A percentile compares a stretch with the other conserved stretches of the same genome.
Evolutionary conservation across 306 rosid species (phyloP).

Genomic region (Trifolium fragiferum): DNA sequence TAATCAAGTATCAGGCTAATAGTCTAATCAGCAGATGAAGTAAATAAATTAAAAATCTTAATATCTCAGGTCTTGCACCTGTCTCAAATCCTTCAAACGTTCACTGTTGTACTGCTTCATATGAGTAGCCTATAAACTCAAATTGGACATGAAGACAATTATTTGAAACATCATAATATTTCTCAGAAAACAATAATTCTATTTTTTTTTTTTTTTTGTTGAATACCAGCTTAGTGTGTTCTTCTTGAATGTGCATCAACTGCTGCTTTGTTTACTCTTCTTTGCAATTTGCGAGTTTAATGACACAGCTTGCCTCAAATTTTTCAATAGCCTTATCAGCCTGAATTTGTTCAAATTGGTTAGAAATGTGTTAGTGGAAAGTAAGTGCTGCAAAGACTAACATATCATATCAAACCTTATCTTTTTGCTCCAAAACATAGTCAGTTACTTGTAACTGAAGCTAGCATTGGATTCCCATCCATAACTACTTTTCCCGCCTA

Average conservation of each 20-base stretch:
- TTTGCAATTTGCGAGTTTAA: conserved; percentile 66
- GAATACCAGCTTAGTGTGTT: conserved; percentile 71
- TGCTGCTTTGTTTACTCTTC: conserved; percentile 68
- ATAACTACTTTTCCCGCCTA: no score
- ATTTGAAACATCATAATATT: conserved; percentile 26
- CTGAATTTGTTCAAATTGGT: conserved; percentile 62
- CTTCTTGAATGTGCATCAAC: conserved; percentile 67
- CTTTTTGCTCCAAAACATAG: no score
- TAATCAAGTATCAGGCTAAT: no score
- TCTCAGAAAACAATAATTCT: conserved; percentile 30
- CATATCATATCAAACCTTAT: conserved; percentile 27
- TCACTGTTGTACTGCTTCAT: conserved; percentile 48
- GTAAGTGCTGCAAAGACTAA: conserved; percentile 37
- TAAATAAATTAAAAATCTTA: no score
- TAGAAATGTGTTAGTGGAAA: conserved; percentile 43
- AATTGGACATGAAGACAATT: conserved; percentile 41
- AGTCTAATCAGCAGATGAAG: no score
- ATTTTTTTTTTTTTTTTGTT: conserved; percentile 26
- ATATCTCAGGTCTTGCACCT: no score
- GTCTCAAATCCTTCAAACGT: no score
- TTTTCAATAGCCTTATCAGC: conserved; percentile 64
- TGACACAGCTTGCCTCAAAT: conserved; percentile 57
- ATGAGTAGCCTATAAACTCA: conserved; percentile 57
- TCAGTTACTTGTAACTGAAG: no score
- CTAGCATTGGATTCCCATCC: no score